Evolutionary conservation across 257 asterid species (phyloP).

Genomic region (Cruciata laevipes): DNA sequence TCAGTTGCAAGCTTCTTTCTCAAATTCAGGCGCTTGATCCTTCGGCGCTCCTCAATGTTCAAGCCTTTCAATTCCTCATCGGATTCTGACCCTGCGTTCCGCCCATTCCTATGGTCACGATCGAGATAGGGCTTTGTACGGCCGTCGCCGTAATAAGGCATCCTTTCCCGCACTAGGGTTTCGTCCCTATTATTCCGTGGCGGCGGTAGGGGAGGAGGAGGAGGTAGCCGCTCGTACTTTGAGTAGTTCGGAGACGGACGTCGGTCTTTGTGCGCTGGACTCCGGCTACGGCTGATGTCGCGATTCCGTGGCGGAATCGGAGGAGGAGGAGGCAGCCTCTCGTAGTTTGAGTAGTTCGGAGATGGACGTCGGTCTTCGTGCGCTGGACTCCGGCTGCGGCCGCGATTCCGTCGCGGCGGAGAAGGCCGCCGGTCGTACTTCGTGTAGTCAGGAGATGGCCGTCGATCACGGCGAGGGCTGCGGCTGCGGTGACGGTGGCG

Average conservation of each 20-base stretch:
- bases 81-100: slow-evolving; percentile 45
- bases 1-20: slow-evolving; percentile 38
- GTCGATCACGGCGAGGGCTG: slow-evolving; percentile 23
- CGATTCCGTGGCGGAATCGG: not conserved
- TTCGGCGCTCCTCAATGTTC: slow-evolving; percentile 65
- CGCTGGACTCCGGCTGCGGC: slow-evolving; percentile 44
- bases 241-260: slow-evolving; percentile 7
- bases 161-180: slow-evolving; percentile 20
- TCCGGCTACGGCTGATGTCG: slow-evolving; percentile 37
- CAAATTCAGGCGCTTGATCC: slow-evolving; percentile 75
- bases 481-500: slow-evolving; percentile 21
- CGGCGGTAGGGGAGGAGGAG: slow-evolving; percentile 46
- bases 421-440: slow-evolving; percentile 39
- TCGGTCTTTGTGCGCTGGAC: slow-evolving; percentile 37
- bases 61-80: slow-evolving; percentile 80
- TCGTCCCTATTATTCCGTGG: slow-evolving; percentile 28
- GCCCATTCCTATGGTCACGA: slow-evolving; percentile 50
- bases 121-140: slow-evolving; percentile 45
- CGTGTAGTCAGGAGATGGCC: slow-evolving; percentile 10
- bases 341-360: slow-evolving; percentile 29
- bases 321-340: slow-evolving; percentile 59
- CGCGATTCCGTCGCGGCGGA: slow-evolving; percentile 11
- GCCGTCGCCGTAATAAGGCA: slow-evolving; percentile 18
- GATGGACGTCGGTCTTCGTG: slow-evolving; percentile 20
- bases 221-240: slow-evolving; percentile 45